Evolutionary conservation across 2,329 filamentous ascomycete species (phyloP), one percentile per base, ranked within the genome.

Genomic region (Aspergillus candidus): DNA sequence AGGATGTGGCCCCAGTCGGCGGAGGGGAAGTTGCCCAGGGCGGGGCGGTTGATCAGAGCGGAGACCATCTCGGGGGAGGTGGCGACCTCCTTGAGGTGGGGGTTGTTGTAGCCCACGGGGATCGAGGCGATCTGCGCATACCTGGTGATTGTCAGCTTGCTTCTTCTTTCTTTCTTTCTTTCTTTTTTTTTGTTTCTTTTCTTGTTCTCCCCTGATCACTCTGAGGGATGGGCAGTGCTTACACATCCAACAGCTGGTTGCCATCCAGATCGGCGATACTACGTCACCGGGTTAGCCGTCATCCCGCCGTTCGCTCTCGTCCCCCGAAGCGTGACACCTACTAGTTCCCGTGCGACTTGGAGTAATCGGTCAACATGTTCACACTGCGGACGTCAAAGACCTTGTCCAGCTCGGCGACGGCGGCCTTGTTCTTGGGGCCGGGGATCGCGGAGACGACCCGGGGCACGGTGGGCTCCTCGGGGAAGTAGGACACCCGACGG

Each of bases 71-170:
- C 84, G 17, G 83, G 82, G 44, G 83, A 84, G 49, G 78, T 77
- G 18, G 87, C 86, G 30, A 83, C 82, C 57, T 81, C 75, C 54
- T 79, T 73, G 50, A 95, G 78, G 52, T 76, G 70, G 6, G 87
- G 83, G 72, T 95, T 95, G 77, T 91, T 94, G 78, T 95, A 95
- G 48, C 89, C 89, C 36, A 95, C 76, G 3, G 89, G 86, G 57
- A 95, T 95, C 34, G 88, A 94, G 51, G 89, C 89, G 61, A 95
- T 95, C 70, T 95, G 89, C 40, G 89, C 86, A 62, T 91, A 91
- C 47, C 83, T 85, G 53, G 33, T 30, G 18, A 18, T 17, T 8
- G n/a, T 38, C 22, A 27, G 22, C 6, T 10, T 22, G 4, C 7
- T 27, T 8, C 7, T 27, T 27, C 7, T 27, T 27, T 27, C 7